Conservation (phyloP, 2,329 filamentous ascomycete genomes). For the Cylindrodendrum hubeiense region DNA sequence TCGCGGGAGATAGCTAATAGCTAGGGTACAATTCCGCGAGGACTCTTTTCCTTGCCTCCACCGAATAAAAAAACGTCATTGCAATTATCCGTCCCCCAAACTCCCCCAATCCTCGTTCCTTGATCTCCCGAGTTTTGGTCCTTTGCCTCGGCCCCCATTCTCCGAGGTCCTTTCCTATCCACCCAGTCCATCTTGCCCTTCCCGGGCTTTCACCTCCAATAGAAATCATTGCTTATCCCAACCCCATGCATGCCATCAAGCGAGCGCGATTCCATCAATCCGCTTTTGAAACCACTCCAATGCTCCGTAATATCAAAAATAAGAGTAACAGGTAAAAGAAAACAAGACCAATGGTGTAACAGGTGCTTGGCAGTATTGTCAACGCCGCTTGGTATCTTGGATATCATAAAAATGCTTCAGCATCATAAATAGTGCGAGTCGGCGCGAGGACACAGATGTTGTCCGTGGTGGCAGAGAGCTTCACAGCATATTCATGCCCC, state of each 20-base stretch:
- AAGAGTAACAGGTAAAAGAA: conserved; percentile 1
- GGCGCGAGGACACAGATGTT: no score
- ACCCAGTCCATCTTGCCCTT: conserved; percentile 2
- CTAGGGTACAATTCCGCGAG: conserved; percentile 7
- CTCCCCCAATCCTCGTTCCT: conserved; percentile 15
- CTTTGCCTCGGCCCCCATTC: conserved; percentile 5
- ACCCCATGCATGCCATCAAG: conserved; percentile 8
- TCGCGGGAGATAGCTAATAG: neutral
- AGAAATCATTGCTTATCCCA: conserved; percentile 6
- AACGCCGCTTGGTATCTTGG: conserved; percentile 15
- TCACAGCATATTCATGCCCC: neutral
- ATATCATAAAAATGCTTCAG: conserved; percentile 20
- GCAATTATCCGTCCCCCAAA: conserved; percentile 20
- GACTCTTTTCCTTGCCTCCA: conserved; percentile 4
- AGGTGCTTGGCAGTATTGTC: neutral
- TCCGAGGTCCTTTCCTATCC: neutral
- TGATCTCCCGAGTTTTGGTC: conserved; percentile 12
- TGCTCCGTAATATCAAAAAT: conserved; percentile 8
- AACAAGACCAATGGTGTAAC: neutral
- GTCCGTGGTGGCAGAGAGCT: neutral
- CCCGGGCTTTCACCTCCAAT: neutral
- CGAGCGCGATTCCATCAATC: conserved; percentile 9
- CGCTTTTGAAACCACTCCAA: conserved; percentile 23
- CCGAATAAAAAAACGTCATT: neutral
- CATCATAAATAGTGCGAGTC: neutral